Base-by-base conservation (phyloP, 495 filamentous ascomycete genomes). In the Podospora tetraspora region DNA sequence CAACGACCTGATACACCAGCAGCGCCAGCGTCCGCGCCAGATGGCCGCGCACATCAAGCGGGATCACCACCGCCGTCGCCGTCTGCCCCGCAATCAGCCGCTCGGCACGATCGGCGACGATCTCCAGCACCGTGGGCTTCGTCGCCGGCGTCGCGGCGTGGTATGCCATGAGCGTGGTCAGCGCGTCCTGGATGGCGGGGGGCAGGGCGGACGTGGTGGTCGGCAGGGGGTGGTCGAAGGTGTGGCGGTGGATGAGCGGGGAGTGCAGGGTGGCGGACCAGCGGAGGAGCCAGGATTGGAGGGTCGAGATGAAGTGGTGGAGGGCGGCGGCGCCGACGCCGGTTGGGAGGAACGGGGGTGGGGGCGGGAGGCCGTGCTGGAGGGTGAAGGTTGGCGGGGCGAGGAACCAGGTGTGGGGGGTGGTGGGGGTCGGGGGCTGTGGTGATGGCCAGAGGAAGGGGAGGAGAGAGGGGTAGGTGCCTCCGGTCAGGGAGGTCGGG, bases 1-100 rank as follows among this genome's bases (percentile, higher is more conserved):
- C 79, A 68, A 88, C 84, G 60, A 87, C 79, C 66, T 85, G 83
- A 71, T 83, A 86, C 5, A 83, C 71, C 12, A 85, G 70, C 30
- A 87, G 73, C 0, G 83, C 80, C 67, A 86, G 83, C 0, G 82
- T 74, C 3, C 79, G 70, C 2, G 82, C 77, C 3, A 87, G 76
- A 37, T 82, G 81, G 8, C 75, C 43, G 0, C 16, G 29, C 24
- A 70, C 70, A 32, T 64, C 66, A 16, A 73, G 57, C 2, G 34
- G 34, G 5, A 16, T 4, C 3, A 67, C 23, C 22, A 67, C 29
- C 23, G 12, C 58, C 21, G 16, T 25, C 3, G 37, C 59, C 3
- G 24, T 23, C 10, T 24, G 12, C 1, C 19, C 13, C 22, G 59
- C 23, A 0, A 78, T 60, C 0, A 78, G 71, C 7, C 58, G 23